These are phyloP conservation scores for Phylloporus sp. DNA, from an alignment of 768 basidiomycete species.

Conservation along the genomic window DNA sequence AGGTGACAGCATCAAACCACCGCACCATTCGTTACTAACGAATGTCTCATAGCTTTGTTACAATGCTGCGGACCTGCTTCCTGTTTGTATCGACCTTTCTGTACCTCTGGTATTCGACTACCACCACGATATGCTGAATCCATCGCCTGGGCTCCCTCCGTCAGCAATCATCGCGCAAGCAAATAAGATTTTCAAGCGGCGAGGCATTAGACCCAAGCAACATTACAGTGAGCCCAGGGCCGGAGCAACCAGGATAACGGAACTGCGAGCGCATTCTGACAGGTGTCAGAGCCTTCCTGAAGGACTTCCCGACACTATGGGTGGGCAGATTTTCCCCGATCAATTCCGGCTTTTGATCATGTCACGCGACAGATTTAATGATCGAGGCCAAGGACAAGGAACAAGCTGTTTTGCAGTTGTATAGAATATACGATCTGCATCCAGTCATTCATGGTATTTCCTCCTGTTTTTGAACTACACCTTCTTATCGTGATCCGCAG, in stretches of 20 bases:
- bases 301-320: conserved; percentile 66
- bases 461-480: neutral
- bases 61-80: conserved; percentile 84
- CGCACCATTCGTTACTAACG: neutral
- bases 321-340: conserved; percentile 28
- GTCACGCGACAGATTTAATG: conserved; percentile 62
- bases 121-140: conserved; percentile 76
- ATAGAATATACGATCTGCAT: conserved; percentile 70
- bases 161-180: conserved; percentile 69
- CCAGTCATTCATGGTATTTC: conserved; percentile 56
- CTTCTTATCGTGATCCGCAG: conserved; percentile 7
- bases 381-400: conserved; percentile 94
- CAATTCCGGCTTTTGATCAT: neutral
- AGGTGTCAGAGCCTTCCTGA: conserved; percentile 66
- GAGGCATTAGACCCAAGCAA: conserved; percentile 86
- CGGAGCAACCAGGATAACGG: conserved; percentile 80
- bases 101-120: conserved; percentile 76
- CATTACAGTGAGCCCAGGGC: conserved; percentile 89
- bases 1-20: conserved; percentile 40
- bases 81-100: conserved; percentile 77
- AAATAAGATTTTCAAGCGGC: conserved; percentile 65
- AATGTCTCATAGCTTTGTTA: conserved; percentile 59
- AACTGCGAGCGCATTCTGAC: conserved; percentile 82
- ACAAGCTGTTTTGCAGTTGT: conserved; percentile 85
- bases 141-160: conserved; percentile 53